Conservation (phyloP, 768 basidiomycete species). For the Russula foetens region DNA sequence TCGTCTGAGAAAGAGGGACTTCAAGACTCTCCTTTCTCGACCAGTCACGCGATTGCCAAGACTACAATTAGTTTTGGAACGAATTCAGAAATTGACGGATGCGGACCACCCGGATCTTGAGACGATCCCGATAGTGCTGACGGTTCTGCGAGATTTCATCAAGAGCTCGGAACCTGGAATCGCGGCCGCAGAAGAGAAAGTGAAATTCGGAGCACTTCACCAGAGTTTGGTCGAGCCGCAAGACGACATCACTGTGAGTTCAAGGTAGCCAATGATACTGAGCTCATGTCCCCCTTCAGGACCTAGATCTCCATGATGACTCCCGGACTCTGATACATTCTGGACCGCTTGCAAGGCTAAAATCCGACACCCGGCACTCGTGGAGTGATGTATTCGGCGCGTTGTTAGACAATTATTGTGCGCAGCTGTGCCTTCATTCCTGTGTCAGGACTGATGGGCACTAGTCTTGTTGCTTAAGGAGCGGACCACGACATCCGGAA, state of each 20-base stretch:
- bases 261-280: neutral
- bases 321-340: slow-evolving; percentile 64
- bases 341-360: slow-evolving; percentile 49
- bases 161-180: slow-evolving; percentile 89
- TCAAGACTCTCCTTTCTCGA: slow-evolving; percentile 75
- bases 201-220: slow-evolving; percentile 76
- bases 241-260: slow-evolving; percentile 73
- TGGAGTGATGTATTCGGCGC: slow-evolving; percentile 66
- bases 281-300: slow-evolving; percentile 36
- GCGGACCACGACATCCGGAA: slow-evolving; percentile 43
- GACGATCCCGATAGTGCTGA: slow-evolving; percentile 61
- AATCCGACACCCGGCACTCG: slow-evolving; percentile 58
- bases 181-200: slow-evolving; percentile 82
- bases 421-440: slow-evolving; percentile 22
- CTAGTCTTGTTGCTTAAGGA: slow-evolving; percentile 60
- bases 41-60: slow-evolving; percentile 87
- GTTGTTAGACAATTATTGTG: slow-evolving; percentile 72
- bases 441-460: slow-evolving; percentile 5
- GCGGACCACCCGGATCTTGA: slow-evolving; percentile 74
- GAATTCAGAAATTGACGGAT: slow-evolving; percentile 56
- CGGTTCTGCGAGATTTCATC: slow-evolving; percentile 60
- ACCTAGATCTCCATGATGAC: slow-evolving; percentile 74
- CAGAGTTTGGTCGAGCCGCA: slow-evolving; percentile 68
- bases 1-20: slow-evolving; percentile 63
- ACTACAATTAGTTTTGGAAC: slow-evolving; percentile 64